Conservation (phyloP, 2,329 filamentous ascomycete species). For the Sphaerostilbella broomeana region DNA sequence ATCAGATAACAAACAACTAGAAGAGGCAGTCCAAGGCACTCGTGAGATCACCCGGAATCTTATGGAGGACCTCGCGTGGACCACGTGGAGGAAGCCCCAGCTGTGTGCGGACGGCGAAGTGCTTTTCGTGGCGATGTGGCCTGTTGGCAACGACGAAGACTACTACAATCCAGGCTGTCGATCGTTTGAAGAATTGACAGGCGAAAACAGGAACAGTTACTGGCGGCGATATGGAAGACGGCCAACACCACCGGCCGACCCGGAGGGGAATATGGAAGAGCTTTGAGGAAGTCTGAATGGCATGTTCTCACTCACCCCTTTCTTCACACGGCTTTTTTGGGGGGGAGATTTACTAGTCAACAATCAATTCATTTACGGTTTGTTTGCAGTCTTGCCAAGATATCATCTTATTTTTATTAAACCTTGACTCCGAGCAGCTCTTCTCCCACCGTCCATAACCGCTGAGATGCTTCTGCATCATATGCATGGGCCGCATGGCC, state of each 20-base stretch:
- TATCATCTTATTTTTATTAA: too few relatives aligned
- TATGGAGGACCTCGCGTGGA: constrained; percentile 49
- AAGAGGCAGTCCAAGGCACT: constrained; percentile 16
- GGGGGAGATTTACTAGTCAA: too few relatives aligned
- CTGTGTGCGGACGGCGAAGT: constrained; percentile 48
- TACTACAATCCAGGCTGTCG: constrained; percentile 35
- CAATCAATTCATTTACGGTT: too few relatives aligned
- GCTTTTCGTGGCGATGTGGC: constrained; percentile 60
- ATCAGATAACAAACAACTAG: constrained; percentile 4
- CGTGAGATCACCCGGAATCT: constrained; percentile 26
- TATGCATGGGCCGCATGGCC: constrained; percentile 11
- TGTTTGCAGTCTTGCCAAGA: too few relatives aligned
- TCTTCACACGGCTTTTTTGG: too few relatives aligned
- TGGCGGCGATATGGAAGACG: constrained; percentile 16
- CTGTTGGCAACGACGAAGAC: constrained; percentile 47
- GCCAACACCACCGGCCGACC: background rate
- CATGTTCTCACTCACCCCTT: too few relatives aligned
- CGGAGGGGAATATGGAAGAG: too few relatives aligned
- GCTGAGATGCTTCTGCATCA: constrained; percentile 7
- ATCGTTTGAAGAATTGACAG: constrained; percentile 21
- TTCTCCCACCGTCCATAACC: constrained; percentile 7
- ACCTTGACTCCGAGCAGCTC: constrained; percentile 6
- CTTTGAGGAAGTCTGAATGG: too few relatives aligned
- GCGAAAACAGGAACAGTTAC: constrained; percentile 16
- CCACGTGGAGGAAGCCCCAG: constrained; percentile 51